Percentiles rank a stretch among this genome's conserved stretches.
These are phyloP conservation scores for Allium cepa DNA, from an alignment of 106 monocot species.

Conservation along the genomic window DNA sequence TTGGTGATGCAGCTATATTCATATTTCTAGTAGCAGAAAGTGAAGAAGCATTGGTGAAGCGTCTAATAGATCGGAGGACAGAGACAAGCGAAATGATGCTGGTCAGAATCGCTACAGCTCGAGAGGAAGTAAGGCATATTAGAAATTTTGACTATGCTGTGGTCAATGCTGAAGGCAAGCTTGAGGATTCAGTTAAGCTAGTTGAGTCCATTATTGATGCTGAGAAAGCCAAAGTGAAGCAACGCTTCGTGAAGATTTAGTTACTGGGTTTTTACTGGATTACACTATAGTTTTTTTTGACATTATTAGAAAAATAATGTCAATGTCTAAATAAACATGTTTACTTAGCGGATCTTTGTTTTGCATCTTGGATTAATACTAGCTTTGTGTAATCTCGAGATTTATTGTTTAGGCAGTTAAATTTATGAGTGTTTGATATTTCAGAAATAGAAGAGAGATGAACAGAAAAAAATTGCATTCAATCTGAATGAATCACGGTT, in stretches of 20 bases:
- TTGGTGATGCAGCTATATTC: conserved; percentile 80
- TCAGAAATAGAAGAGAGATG: no score
- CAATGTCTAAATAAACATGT: no score
- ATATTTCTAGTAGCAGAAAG: conserved; percentile 91
- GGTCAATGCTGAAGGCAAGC: conserved; percentile 84
- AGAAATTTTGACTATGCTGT: conserved; percentile 81
- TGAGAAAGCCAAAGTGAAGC: conserved; percentile 65
- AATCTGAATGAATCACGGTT: no score
- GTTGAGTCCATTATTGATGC: conserved; percentile 89
- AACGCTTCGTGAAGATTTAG: conserved; percentile 39
- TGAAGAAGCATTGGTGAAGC: conserved; percentile 75
- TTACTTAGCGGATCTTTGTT: no score
- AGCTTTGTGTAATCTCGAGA: no score
- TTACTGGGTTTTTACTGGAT: background rate
- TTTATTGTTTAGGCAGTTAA: no score
- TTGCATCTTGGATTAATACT: no score
- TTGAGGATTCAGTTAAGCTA: conserved; percentile 67
- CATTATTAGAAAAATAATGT: no score
- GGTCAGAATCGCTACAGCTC: conserved; percentile 85
- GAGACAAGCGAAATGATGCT: conserved; percentile 91
- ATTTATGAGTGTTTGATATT: no score
- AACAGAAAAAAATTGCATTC: no score
- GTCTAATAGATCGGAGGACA: conserved; percentile 73
- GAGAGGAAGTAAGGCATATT: conserved; percentile 74
- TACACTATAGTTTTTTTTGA: no score